Evolutionary conservation across 352 stramenopile genomes (phyloP).

Genomic region (Peronosclerospora sorghi): DNA sequence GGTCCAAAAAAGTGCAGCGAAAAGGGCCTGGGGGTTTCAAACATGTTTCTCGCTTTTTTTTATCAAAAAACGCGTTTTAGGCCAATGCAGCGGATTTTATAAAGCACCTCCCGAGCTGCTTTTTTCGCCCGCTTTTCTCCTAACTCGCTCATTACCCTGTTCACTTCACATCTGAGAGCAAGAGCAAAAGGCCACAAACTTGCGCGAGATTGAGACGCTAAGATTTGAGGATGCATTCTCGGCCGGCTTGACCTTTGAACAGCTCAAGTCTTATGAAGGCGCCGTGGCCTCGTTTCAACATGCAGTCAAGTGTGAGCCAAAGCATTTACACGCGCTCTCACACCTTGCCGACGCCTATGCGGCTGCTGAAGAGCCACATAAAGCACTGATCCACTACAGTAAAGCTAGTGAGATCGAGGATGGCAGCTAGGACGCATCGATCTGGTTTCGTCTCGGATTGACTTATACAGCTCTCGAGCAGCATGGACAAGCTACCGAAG

Average conservation of each 20-base stretch:
- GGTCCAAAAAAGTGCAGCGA: too few species aligned
- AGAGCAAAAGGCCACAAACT: constrained; percentile 22
- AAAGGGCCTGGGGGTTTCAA: too few species aligned
- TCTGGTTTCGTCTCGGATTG: constrained; percentile 47
- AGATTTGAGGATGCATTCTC: constrained; percentile 47
- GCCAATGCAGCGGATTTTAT: too few species aligned
- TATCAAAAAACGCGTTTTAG: too few species aligned
- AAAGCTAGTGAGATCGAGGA: constrained; percentile 22
- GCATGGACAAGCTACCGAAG: constrained; percentile 21
- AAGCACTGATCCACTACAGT: constrained; percentile 30
- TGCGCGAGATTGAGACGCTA: constrained; percentile 33
- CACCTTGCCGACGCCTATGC: constrained; percentile 40
- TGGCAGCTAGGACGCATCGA: constrained; percentile 26
- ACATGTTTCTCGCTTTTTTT: too few species aligned
- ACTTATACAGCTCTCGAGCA: constrained; percentile 25
- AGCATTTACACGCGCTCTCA: constrained; percentile 33
- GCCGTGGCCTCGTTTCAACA: constrained; percentile 31
- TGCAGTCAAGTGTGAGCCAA: constrained; percentile 28
- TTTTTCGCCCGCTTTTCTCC: too few species aligned
- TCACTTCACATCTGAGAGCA: too few species aligned
- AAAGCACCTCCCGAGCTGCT: too few species aligned
- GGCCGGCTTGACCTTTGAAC: constrained; percentile 53
- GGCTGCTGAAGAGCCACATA: constrained; percentile 16
- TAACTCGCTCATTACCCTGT: too few species aligned
- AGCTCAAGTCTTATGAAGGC: constrained; percentile 40